A percentile compares a stretch with the other conserved stretches of the same genome.
Evolutionary conservation across 768 basidiomycete genomes (phyloP).

Genomic region (Trametes sanguinea): DNA sequence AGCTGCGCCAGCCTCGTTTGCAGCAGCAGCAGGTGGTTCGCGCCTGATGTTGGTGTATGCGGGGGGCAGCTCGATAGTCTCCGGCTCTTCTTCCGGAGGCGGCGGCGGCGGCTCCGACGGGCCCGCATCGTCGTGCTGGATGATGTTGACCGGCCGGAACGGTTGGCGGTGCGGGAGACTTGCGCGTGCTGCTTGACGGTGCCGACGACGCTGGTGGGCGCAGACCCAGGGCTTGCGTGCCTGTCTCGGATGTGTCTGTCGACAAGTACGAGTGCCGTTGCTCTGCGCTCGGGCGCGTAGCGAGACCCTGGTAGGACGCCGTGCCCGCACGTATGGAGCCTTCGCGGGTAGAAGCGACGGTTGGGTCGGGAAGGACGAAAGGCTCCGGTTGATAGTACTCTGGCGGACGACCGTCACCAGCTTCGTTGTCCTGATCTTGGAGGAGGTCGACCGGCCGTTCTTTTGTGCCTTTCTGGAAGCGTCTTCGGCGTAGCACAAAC

Average conservation of each 20-base stretch:
- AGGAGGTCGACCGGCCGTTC: conserved; percentile 71
- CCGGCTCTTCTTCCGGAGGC: conserved; percentile 49
- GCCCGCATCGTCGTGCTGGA: conserved; percentile 86
- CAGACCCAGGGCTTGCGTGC: conserved; percentile 1
- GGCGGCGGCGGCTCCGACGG: conserved; percentile 44
- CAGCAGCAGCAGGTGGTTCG: neutral
- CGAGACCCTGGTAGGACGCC: neutral
- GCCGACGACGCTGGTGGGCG: conserved; percentile 27
- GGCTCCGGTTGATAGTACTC: conserved; percentile 78
- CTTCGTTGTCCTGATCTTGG: conserved; percentile 51
- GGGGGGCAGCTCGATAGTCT: conserved; percentile 82
- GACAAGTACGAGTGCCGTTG: conserved; percentile 26
- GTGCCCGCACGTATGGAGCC: conserved; percentile 19
- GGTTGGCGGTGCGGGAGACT: conserved; percentile 46
- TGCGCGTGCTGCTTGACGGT: conserved; percentile 44
- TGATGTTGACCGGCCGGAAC: conserved; percentile 73
- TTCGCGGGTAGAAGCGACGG: conserved; percentile 42
- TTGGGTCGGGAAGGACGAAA: conserved; percentile 69
- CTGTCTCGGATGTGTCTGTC: conserved; percentile 19
- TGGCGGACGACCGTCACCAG: conserved; percentile 51
- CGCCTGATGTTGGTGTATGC: conserved; percentile 68
- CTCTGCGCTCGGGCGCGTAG: conserved; percentile 21
- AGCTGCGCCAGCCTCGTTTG: neutral
- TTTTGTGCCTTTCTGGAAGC: conserved; percentile 41
- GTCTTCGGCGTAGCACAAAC: conserved; percentile 51